Conservation (phyloP, 371 early-diverging fungal genomes). For the Mucor mucedo region DNA sequence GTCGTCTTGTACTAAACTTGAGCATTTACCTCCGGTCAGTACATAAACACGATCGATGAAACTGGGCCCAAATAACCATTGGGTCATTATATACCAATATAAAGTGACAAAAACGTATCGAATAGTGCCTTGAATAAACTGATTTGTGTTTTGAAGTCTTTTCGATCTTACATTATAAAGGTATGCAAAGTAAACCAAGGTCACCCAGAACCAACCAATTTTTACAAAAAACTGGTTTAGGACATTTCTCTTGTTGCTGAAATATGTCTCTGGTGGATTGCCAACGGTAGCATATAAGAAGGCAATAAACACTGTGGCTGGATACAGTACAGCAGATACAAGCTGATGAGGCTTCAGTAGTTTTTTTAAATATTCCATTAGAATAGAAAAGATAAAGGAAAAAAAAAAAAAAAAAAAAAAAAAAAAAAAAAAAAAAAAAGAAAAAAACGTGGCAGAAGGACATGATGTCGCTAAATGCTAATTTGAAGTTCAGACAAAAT, state of each 20-base stretch:
- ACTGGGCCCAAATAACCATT: conserved; percentile 84
- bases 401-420: conserved; percentile 1
- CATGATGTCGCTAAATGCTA: not conserved
- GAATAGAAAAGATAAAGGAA: conserved; percentile 5
- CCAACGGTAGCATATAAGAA: conserved; percentile 35
- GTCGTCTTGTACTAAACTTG: conserved; percentile 21
- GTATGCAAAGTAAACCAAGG: conserved; percentile 58
- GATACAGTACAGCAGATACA: conserved; percentile 29
- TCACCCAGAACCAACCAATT: conserved; percentile 86
- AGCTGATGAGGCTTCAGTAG: conserved; percentile 44
- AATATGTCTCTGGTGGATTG: conserved; percentile 48
- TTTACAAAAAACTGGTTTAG: conserved; percentile 83
- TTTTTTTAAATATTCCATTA: conserved; percentile 21
- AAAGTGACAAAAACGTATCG: conserved; percentile 73
- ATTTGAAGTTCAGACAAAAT: conserved; percentile 2
- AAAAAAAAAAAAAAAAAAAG: conserved; percentile 8
- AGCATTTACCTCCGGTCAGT: conserved; percentile 71
- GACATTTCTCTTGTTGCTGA: conserved; percentile 75
- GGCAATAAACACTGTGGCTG: conserved; percentile 32
- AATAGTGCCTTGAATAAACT: conserved; percentile 30
- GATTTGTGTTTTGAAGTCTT: conserved; percentile 20
- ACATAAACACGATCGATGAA: conserved; percentile 81
- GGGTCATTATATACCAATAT: conserved; percentile 85
- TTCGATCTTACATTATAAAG: conserved; percentile 28
- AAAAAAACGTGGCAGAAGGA: not conserved